Conservation (phyloP, 1,139 yeast species). For the Saccharomyces hybrid region DNA sequence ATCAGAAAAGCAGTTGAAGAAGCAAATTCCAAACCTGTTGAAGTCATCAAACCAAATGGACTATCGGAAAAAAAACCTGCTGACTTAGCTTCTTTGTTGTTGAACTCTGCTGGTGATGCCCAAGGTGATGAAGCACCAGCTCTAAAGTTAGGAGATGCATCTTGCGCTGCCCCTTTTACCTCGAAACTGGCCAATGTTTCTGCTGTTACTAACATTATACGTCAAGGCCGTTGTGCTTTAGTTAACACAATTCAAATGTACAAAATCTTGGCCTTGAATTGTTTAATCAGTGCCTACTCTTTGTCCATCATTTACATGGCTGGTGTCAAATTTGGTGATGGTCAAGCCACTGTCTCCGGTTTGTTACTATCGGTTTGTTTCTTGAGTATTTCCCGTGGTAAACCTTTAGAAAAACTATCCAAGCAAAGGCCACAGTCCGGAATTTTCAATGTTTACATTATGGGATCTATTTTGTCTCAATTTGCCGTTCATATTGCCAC, state of each 20-base stretch:
- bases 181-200: constrained; percentile 88
- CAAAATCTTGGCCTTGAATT: constrained; percentile 91
- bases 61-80: constrained; percentile 29
- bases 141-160: constrained; percentile 94
- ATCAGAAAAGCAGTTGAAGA: constrained; percentile 50
- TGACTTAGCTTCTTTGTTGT: constrained; percentile 65
- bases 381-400: constrained; percentile 90
- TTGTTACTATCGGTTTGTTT: constrained; percentile 86
- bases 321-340: constrained; percentile 97
- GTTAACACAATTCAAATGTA: constrained; percentile 98
- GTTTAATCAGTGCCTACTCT: constrained; percentile 94
- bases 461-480: constrained; percentile 96
- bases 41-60: constrained; percentile 25
- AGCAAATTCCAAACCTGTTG: constrained; percentile 27
- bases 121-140: constrained; percentile 85
- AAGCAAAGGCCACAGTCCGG: constrained; percentile 97
- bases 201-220: constrained; percentile 85
- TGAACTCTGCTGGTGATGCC: constrained; percentile 64
- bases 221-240: constrained; percentile 98
- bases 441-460: constrained; percentile 85
- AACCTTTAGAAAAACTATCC: constrained; percentile 79
- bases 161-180: constrained; percentile 98
- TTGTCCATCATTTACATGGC: constrained; percentile 89
- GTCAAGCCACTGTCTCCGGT: constrained; percentile 92
- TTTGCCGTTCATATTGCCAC: constrained; percentile 87